Evolutionary conservation across 1,139 yeast species (phyloP), one percentile per base, ranked within the genome.

Genomic region (Petasospora fabianii): DNA sequence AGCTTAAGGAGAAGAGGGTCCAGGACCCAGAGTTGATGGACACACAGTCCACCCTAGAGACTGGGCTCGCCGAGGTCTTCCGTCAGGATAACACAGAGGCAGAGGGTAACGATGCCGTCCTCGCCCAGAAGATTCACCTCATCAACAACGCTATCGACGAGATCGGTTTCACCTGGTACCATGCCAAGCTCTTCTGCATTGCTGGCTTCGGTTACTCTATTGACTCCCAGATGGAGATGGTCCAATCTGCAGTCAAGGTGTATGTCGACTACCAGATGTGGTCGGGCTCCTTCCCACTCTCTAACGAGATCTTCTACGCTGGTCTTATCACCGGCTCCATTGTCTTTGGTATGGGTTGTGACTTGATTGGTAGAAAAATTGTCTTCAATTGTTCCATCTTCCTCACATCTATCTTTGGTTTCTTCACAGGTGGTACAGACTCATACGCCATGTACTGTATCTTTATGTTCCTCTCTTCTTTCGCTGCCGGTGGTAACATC

Each of bases 131-230:
- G 47, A 64, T 69, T 60, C 55, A 52, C 33, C 52, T 68, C 8
- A 51, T 74, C 37, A 71, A 73, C 51, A 56, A 70, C 39, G 76
- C 73, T 36, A 70, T 71, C 48, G 59, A 69, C 41, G 75, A 73
- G 46, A 71, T 72, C 24, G 77, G 78, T 1, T 69, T 73, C 55
- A 31, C 35, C n/a, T 37, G 68, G 66, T 69, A 68, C 50, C 77
- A 73, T 44, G 54, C 64, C 34, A 67, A 69, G 46, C 56, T 71
- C 30, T 66, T 73, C 51, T 64, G 55, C 50, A 55, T 75, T 24
- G 74, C 74, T 44, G 84, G 84, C 14, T 71, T 77, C 70, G 85
- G 85, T 13, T 79, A 79, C 51, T 73, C 80, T 6, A 78, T 75
- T 20, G 84, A 79, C 54, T 75, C 82, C 14, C 77, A 77, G 54